Evolutionary conservation across 2,329 filamentous ascomycete species (phyloP), one percentile per base, ranked within the genome.

Genomic region (Polytolypa hystricis): DNA sequence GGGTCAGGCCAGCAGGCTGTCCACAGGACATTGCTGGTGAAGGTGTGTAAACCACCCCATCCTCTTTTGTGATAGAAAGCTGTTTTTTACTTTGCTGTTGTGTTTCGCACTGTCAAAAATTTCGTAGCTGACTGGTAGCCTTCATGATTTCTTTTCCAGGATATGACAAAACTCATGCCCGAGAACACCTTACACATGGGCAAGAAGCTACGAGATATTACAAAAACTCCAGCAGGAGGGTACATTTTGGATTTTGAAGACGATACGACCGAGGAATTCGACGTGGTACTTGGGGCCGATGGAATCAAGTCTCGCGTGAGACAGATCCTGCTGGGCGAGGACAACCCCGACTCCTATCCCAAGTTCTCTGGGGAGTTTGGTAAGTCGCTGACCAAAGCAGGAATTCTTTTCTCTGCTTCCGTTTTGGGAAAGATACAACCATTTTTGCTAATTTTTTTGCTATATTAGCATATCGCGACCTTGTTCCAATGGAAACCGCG

Each of bases 401-500:
- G 12, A 23, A 16, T 33, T 15, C 31, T 2, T 33, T 21, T 15
- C 12, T 23, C n/a, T 33, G 25, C 31, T 21, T 33, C 19, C 12
- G 18, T 3, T 12, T 21, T 7, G 25, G 21, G 17, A n/a, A 23
- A n/a, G 31, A 33, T 12, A 21, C 18, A 7, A 21, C 21, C 7
- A 14, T 12, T 5, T 21, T 33, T 15, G 9, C 25, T 6, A 21
- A 21, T 8, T 21, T 21, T 9, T 23, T 14, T 8, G 31, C 17
- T 3, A 21, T 21, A 23, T 21, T 21, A n/a, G 31, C 31, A 25
- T 21, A 33, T 12, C 25, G 31, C 19, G 21, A 23, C 11, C 21
- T 33, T 18, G 31, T 25, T 21, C 25, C 31, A 33, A 33, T 18
- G 19, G 31, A 33, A 15, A 21, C 21, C 14, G 25, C 25, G 31